These are phyloP conservation scores for Pittosporum tobira DNA, from an alignment of 129 eudicot genomes.

Conservation along the genomic window DNA sequence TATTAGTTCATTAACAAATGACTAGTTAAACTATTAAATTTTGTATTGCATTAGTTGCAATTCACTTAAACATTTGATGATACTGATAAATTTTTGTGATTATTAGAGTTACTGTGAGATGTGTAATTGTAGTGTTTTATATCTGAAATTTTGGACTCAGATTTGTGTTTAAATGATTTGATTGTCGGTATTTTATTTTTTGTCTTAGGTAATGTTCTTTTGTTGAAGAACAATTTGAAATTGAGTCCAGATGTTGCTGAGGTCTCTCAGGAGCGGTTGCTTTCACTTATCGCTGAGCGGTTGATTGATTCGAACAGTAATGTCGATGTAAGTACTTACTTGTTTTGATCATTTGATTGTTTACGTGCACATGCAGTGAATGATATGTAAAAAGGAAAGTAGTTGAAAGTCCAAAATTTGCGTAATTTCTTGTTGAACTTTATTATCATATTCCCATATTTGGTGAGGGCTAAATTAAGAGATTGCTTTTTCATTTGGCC, in stretches of 20 bases:
- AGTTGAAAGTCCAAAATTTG: not conserved
- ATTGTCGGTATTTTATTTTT: constrained; percentile 8
- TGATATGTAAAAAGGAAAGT: not conserved
- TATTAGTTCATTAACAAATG: not conserved
- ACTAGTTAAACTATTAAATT: too few relatives aligned
- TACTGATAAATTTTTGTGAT: too few relatives aligned
- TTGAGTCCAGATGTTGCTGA: constrained; percentile 60
- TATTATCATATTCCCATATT: too few relatives aligned
- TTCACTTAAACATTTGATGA: too few relatives aligned
- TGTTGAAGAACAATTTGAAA: constrained; percentile 64
- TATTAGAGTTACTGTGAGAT: not conserved
- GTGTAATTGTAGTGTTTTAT: not conserved
- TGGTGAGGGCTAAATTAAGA: too few relatives aligned
- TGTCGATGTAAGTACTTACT: constrained; percentile 34
- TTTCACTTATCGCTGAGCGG: constrained; percentile 74
- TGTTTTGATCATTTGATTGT: constrained; percentile 12
- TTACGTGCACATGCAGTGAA: not conserved
- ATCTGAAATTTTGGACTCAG: not conserved
- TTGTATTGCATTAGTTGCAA: too few relatives aligned
- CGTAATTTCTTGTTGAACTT: constrained; percentile 3
- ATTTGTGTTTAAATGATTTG: constrained; percentile 10
- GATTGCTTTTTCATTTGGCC: too few relatives aligned
- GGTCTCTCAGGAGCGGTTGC: constrained; percentile 84
- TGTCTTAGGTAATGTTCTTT: constrained; percentile 77
- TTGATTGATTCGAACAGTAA: constrained; percentile 78